Conservation (phyloP, 192 early-diverging fungal genomes). For the Linnemannia elongata region DNA sequence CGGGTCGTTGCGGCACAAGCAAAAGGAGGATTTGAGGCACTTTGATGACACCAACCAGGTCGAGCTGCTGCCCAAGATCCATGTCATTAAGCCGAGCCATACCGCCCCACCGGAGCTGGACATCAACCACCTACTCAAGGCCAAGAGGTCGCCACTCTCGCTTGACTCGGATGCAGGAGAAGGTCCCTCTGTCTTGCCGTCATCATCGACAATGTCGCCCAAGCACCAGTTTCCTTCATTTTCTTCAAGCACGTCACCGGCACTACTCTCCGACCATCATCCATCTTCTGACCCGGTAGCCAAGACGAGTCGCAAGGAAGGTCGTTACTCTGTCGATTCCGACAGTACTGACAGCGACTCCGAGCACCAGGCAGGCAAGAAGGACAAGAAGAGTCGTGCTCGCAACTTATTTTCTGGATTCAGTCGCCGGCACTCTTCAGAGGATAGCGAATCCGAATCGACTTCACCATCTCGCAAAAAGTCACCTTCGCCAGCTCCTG, state of each 20-base stretch:
- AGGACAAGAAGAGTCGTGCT: background rate
- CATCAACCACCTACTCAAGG: background rate
- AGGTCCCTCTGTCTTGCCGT: background rate
- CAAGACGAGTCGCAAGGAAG: background rate
- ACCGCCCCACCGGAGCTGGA: conserved; percentile 32
- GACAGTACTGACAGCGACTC: background rate
- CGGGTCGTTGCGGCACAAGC: conserved; percentile 17
- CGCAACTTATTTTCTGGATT: conserved; percentile 15
- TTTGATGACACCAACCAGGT: conserved; percentile 18
- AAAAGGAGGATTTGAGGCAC: background rate
- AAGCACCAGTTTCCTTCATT: conserved; percentile 35
- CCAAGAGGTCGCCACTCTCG: background rate
- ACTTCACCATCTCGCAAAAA: background rate
- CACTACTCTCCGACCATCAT: background rate
- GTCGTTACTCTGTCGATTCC: background rate
- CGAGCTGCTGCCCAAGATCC: conserved; percentile 18
- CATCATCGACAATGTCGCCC: background rate
- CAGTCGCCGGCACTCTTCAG: conserved; percentile 6
- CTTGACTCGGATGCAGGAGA: background rate
- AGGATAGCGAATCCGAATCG: background rate
- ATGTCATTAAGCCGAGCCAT: background rate
- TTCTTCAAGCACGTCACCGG: conserved; percentile 20
- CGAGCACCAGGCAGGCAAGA: background rate
- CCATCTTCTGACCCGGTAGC: conserved; percentile 9
- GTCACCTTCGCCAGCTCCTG: background rate